Conservation (phyloP, 768 basidiomycete genomes). For the Trametes cinnabarina region DNA sequence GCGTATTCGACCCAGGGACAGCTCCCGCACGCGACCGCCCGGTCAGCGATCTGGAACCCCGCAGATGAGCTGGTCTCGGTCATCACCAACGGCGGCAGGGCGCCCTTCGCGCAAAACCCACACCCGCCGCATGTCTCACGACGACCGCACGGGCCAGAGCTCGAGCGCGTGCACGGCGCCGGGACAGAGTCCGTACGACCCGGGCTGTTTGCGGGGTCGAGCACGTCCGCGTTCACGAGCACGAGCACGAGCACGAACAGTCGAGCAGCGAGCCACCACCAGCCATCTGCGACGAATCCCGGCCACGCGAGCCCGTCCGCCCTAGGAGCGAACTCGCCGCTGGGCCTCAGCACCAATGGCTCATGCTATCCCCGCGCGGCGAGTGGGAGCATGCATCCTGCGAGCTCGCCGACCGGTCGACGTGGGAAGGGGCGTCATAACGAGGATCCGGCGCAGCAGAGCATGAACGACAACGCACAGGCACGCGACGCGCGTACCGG, state of each 20-base stretch:
- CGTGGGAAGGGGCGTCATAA: conserved; percentile 3
- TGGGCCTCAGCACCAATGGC: no score
- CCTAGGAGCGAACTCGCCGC: background rate
- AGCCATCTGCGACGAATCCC: background rate
- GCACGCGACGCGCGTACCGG: background rate
- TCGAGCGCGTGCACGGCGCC: background rate
- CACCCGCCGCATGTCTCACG: background rate
- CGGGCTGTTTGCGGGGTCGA: no score
- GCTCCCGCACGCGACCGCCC: background rate
- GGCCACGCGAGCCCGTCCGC: background rate
- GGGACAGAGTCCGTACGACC: background rate
- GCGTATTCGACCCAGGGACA: background rate
- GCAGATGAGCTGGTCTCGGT: conserved; percentile 14
- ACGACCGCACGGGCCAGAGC: background rate
- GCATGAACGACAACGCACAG: background rate
- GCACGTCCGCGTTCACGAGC: no score
- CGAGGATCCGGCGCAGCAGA: background rate
- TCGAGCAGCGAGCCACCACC: background rate
- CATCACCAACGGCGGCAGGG: background rate
- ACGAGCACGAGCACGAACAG: background rate
- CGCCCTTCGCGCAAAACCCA: background rate
- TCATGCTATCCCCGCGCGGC: conserved; percentile 1
- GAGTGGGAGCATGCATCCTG: background rate
- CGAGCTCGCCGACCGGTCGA: background rate
- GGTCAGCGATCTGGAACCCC: conserved; percentile 8